A percentile compares a stretch with the other conserved stretches of the same genome.
phyloP scores from a whole-genome alignment of 2,329 filamentous ascomycete species.

The Penicillium hordei region DNA sequence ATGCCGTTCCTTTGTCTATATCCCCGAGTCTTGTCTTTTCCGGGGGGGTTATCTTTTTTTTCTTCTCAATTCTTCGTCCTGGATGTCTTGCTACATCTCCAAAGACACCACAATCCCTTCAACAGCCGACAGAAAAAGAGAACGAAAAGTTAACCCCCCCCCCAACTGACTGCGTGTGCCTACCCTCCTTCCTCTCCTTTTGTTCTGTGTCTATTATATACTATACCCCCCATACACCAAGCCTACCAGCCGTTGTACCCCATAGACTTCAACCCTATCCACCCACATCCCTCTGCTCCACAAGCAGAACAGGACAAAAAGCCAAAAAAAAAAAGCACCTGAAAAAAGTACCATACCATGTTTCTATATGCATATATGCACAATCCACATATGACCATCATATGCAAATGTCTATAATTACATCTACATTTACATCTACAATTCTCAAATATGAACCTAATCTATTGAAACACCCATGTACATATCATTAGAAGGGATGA shows the following conservation, averaged over 20 bases:
- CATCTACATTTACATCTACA: neutral
- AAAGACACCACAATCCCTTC: neutral
- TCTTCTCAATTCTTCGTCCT: neutral
- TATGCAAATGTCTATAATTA: neutral
- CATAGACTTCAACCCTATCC: constrained; percentile 1
- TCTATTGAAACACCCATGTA: neutral
- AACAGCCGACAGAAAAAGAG: neutral
- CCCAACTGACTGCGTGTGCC: neutral
- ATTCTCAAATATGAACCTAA: neutral
- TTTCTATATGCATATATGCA: constrained; percentile 1
- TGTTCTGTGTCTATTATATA: neutral
- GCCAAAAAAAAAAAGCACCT: neutral
- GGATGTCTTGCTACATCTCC: neutral
- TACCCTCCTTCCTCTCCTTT: neutral
- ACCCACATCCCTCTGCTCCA: neutral
- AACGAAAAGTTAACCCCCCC: neutral
- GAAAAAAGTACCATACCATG: neutral
- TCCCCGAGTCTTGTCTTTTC: constrained; percentile 13
- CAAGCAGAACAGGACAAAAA: neutral
- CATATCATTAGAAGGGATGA: neutral
- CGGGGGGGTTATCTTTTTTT: neutral
- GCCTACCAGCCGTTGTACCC: neutral
- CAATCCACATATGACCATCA: neutral
- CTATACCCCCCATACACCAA: constrained; percentile 8
- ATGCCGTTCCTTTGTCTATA: constrained; percentile 31